These are phyloP conservation scores for Galerina sulciceps DNA, from an alignment of 768 basidiomycete genomes.

Conservation along the genomic window DNA sequence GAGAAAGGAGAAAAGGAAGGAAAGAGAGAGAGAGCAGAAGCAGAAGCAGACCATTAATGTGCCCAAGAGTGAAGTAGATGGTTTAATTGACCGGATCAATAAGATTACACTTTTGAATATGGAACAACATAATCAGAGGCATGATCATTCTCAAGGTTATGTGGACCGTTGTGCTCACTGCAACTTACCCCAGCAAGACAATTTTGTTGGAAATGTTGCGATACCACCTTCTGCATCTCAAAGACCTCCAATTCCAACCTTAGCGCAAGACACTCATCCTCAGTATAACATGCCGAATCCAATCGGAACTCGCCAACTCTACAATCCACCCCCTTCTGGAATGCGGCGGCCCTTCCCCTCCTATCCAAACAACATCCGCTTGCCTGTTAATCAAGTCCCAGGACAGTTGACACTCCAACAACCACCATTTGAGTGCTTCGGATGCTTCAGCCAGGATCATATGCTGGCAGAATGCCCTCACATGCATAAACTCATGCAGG, in stretches of 20 bases:
- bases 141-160: not conserved
- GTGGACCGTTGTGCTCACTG: not conserved
- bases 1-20: not conserved
- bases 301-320: not conserved
- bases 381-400: not conserved
- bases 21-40: too few relatives aligned
- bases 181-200: not conserved
- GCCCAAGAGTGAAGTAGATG: not conserved
- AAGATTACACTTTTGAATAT: not conserved
- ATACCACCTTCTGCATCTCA: not conserved
- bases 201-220: not conserved
- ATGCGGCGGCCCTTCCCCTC: not conserved
- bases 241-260: not conserved
- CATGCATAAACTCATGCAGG: constrained; percentile 1
- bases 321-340: not conserved
- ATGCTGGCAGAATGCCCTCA: constrained; percentile 3
- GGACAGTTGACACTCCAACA: not conserved
- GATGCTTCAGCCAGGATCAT: constrained; percentile 4
- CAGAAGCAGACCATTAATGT: not conserved
- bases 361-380: constrained; percentile 11
- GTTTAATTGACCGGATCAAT: not conserved
- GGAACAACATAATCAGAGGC: not conserved
- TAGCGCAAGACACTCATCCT: too few relatives aligned
- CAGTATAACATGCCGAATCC: too few relatives aligned
- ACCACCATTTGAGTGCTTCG: not conserved